A percentile compares a stretch with the other conserved stretches of the same genome.
Evolutionary conservation across 208 protist species (phyloP).

Genomic region (Wallacemonas collosoma): DNA sequence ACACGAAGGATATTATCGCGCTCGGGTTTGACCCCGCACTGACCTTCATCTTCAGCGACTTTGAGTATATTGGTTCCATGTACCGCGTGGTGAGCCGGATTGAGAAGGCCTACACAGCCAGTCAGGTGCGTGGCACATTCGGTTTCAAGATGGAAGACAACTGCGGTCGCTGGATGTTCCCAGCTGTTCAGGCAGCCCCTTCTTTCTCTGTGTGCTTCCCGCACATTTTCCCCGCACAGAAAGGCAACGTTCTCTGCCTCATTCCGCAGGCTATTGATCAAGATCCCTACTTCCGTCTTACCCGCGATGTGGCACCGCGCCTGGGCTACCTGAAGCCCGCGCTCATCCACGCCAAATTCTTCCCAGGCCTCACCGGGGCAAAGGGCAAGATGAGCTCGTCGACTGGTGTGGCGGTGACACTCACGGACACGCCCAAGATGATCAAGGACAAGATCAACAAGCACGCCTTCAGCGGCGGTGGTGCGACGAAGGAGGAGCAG

Average conservation of each 20-base stretch:
- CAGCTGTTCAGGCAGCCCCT: conserved; percentile 98
- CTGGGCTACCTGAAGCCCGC: conserved; percentile 97
- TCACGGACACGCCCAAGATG: conserved; percentile 97
- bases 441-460: conserved; percentile 97
- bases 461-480: conserved; percentile 98
- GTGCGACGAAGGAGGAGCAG: conserved; percentile 97
- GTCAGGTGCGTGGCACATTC: conserved; percentile 95
- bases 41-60: conserved; percentile 99
- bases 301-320: conserved; percentile 97
- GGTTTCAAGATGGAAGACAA: conserved; percentile 96
- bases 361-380: conserved; percentile 97
- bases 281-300: conserved; percentile 99
- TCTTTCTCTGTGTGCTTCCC: conserved; percentile 97
- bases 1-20: conserved; percentile 99
- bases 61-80: conserved; percentile 97
- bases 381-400: conserved; percentile 99
- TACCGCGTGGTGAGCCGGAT: conserved; percentile 97
- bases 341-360: conserved; percentile 98
- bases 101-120: conserved; percentile 95
- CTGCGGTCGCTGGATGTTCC: conserved; percentile 98
- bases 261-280: conserved; percentile 99
- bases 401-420: conserved; percentile 92
- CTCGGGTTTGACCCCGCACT: conserved; percentile 98
- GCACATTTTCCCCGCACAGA: conserved; percentile 93
- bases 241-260: conserved; percentile 96